A percentile compares a stretch with the other conserved stretches of the same genome.
Conservation (phyloP, 139 green algal species). For the Asterochloris sp. region DNA sequence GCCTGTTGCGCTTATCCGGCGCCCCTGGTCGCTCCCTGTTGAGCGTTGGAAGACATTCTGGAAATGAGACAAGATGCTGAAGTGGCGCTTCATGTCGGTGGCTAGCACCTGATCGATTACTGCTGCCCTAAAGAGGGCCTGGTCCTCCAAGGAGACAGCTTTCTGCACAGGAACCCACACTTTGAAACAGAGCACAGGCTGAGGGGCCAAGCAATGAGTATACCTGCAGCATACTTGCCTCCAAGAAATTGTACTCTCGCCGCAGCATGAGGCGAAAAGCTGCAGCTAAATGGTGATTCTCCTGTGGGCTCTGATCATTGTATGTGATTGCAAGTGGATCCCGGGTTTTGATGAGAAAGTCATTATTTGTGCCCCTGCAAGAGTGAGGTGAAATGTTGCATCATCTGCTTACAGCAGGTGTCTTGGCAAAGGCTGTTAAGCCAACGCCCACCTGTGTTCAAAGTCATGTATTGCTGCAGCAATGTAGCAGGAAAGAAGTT, state of each 20-base stretch:
- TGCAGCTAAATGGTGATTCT: conserved; percentile 46
- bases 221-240: not conserved
- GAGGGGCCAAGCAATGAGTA: not conserved
- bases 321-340: conserved; percentile 48
- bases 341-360: conserved; percentile 50
- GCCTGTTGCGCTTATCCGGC: too few relatives aligned
- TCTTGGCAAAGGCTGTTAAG: not conserved
- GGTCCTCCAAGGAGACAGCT: not conserved
- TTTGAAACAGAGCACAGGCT: not conserved
- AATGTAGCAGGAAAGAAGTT: not conserved
- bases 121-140: not conserved
- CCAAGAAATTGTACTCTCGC: conserved; percentile 8
- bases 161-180: not conserved
- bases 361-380: conserved; percentile 50
- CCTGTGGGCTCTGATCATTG: conserved; percentile 48
- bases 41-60: not conserved
- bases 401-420: not conserved
- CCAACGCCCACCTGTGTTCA: not conserved
- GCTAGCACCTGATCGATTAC: not conserved
- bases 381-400: not conserved
- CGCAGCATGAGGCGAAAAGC: not conserved
- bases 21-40: too few relatives aligned
- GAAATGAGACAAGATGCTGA: conserved; percentile 10
- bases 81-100: conserved; percentile 20
- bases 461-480: conserved; percentile 2